Base-by-base conservation (phyloP, 331 rosid species). In the Rosa hybrid region DNA sequence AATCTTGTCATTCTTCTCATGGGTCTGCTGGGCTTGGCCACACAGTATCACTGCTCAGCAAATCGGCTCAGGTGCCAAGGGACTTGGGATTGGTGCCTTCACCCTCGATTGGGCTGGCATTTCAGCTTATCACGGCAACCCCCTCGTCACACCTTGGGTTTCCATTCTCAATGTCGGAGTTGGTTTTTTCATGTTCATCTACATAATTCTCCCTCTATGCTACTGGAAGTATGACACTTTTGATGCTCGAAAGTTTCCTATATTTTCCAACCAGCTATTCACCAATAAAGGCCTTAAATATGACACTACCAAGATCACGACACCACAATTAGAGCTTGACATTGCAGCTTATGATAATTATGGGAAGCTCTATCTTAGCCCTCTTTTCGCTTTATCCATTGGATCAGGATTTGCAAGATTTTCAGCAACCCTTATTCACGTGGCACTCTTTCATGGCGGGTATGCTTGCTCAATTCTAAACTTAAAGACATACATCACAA, bases 1-100 rank as follows among this genome's bases (percentile, higher is more conserved):
- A 0, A 83, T 93, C 81, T 83, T 95, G 76, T 86, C 99, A 71
- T 95, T 93, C 94, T 96, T 96, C 83, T 96, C 99, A 23, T 96
- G 99, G 99, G 86, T 96, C 4, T 96, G 99, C 87, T 95, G 97
- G 94, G 96, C 85, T 34, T 93, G 97, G 96, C 99, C 99, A 4
- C 88, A 84, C 78, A 95, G 59, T 67, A 89, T 96, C 86, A 96
- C 99, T 0, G 99, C 99, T 73, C 99, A 96, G 72, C 99, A 96
- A 85, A 45, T 96, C 13, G 99, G 99, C 5, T 96, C 99, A 48
- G 93, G 92, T 78, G 87, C 89, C 84, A 85, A 90, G 71, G 99
- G 97, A 67, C 97, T 96, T 8, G 99, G 99, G 2, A 39, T 93
- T 48, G 99, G 99, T 73, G 98, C 97, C 41, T 96, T 96, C 89